phyloP scores from a whole-genome alignment of 768 basidiomycete genomes.

The Chalciporus pseudorubinellus region DNA sequence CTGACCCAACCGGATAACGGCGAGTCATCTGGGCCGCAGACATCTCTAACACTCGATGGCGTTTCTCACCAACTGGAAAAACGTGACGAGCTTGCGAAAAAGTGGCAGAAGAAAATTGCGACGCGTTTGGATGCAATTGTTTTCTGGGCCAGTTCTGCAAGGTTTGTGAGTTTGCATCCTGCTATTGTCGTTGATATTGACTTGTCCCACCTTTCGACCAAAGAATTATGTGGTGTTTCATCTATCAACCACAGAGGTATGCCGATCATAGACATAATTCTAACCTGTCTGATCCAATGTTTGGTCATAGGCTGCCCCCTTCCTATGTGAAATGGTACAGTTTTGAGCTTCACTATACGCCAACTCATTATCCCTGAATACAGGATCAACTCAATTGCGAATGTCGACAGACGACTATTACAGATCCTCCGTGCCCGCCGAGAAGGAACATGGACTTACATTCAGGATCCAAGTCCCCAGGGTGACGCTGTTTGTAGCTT shows the following conservation, averaged over 20 bases:
- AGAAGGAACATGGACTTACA: conserved; percentile 59
- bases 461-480: conserved; percentile 38
- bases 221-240: conserved; percentile 90
- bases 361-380: neutral
- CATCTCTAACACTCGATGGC: neutral
- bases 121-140: conserved; percentile 62
- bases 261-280: neutral
- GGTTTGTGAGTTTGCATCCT: conserved; percentile 41
- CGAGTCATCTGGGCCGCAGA: neutral
- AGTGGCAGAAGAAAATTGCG: conserved; percentile 35
- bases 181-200: neutral
- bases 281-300: conserved; percentile 2
- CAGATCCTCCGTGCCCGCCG: conserved; percentile 53
- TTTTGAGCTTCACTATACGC: neutral
- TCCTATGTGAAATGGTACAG: conserved; percentile 62
- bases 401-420: conserved; percentile 60
- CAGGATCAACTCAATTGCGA: conserved; percentile 68
- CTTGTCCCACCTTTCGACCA: conserved; percentile 2
- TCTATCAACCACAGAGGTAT: conserved; percentile 72
- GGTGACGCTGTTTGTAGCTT: conserved; percentile 43
- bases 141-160: conserved; percentile 77
- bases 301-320: conserved; percentile 34
- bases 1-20: neutral
- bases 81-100: conserved; percentile 26
- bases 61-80: conserved; percentile 1